Base-by-base conservation (phyloP, 139 green algal genomes). In the Chlamydomonas incerta region DNA sequence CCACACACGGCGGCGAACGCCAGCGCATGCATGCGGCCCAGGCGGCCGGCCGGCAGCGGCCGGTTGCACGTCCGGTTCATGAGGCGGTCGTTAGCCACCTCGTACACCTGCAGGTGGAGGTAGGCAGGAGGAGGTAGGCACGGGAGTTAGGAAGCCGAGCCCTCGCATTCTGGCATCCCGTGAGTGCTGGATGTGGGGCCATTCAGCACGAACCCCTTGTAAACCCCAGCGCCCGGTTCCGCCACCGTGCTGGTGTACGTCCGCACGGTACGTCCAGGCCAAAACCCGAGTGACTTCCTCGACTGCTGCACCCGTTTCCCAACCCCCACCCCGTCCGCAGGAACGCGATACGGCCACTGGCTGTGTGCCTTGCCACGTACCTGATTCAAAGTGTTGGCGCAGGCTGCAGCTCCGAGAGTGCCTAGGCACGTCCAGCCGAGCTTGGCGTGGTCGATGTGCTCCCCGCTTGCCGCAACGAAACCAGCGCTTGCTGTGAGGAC, bases 361-460 rank as follows among this genome's bases (percentile, higher is more conserved):
- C 41, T 50, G 58, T 14, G 24, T 9, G 58, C 58, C 58, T 66
- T 5, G 63, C 29, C 14, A 29, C 65, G n/a, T 50, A 80, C 66
- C 68, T 99, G 98, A 82, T 99, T 99, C 1, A 99, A 83, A 0
- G 97, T 95, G 92, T 99, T 99, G 81, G 98, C 98, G 31, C 92
- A 96, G 1, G 96, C 94, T 29, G 97, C 92, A 31, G 91, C 92
- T 0, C 94, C 91, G 47, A 98, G 91, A 6, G 98, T 99, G 50
- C 98, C 98, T 10, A 98, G 52, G 5, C 88, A 94, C 3, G 96
- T 98, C 94, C 93, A 98, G 4, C 74, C 91, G 0, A 99, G 87
- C 41, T 92, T 90, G 1, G 50, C 79, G 90, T 93, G 98, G 70
- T 93, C 82, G 81, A 97, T 88, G 0, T 3, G 23, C 65, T 97